These are phyloP conservation scores for Cerrena zonata DNA, from an alignment of 1,284 basidiomycete genomes.

Conservation along the genomic window DNA sequence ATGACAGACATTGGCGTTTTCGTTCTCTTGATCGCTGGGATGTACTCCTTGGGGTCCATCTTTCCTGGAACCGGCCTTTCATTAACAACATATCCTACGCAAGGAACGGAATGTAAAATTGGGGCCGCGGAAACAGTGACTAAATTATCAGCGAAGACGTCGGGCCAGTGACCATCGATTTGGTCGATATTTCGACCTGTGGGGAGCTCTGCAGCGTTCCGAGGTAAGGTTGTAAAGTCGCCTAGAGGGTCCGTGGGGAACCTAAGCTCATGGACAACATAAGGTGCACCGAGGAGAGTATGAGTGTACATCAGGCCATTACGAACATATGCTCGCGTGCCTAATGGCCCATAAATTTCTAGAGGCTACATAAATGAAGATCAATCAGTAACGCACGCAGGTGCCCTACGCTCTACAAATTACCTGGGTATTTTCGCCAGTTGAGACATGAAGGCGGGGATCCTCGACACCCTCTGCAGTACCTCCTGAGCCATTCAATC, in stretches of 20 bases:
- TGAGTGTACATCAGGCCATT: conserved; percentile 67
- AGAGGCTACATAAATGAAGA: conserved; percentile 40
- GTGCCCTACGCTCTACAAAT: too few species aligned
- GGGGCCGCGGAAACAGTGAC: conserved; percentile 81
- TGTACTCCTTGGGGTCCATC: conserved; percentile 60
- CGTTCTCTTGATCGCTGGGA: conserved; percentile 63
- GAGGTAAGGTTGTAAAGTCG: conserved; percentile 44
- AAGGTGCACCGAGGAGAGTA: conserved; percentile 64
- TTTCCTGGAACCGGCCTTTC: conserved; percentile 78
- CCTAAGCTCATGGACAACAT: conserved; percentile 87
- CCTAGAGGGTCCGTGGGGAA: conserved; percentile 50
- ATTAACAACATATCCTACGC: conserved; percentile 76
- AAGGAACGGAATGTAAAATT: conserved; percentile 76
- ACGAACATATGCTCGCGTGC: conserved; percentile 79
- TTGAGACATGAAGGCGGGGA: conserved; percentile 34
- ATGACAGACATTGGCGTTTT: conserved; percentile 70
- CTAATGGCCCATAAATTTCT: conserved; percentile 85
- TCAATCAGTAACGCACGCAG: too few species aligned
- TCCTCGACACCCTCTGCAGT: conserved; percentile 56
- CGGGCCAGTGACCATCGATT: conserved; percentile 64
- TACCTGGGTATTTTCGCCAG: conserved; percentile 14
- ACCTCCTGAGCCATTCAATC: conserved; percentile 69
- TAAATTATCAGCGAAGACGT: conserved; percentile 54
- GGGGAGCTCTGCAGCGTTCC: conserved; percentile 52
- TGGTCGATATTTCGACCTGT: conserved; percentile 64